Evolutionary conservation across 352 stramenopile species (phyloP).

Genomic region (Salisapilia sapeloensis): DNA sequence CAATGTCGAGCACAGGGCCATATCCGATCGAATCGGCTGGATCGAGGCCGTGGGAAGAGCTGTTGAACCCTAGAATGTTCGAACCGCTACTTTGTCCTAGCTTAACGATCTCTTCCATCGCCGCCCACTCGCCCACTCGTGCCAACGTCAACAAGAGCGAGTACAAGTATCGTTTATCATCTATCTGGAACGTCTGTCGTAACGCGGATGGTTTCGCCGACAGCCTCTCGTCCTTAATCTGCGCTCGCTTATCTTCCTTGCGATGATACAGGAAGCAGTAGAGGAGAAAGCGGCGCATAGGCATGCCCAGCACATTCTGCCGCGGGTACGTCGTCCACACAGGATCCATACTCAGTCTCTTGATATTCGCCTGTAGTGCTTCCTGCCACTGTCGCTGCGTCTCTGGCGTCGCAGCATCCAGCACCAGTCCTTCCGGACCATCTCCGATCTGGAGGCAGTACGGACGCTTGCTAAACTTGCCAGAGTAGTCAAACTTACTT

Average conservation of each 20-base stretch:
- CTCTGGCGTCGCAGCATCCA: conserved; percentile 39
- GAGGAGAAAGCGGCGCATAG: conserved; percentile 27
- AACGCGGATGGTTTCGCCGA: conserved; percentile 11
- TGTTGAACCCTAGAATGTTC: conserved; percentile 5
- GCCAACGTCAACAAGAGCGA: conserved; percentile 23
- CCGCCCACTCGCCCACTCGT: conserved; percentile 25
- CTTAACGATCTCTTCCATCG: conserved; percentile 26
- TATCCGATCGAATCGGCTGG: conserved; percentile 30
- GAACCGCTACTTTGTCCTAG: conserved; percentile 8
- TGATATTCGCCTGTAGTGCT: conserved; percentile 48
- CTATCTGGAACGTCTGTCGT: conserved; percentile 23
- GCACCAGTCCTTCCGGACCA: conserved; percentile 26
- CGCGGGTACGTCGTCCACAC: conserved; percentile 36
- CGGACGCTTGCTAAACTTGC: conserved; percentile 42
- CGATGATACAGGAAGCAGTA: conserved; percentile 57
- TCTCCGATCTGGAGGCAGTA: conserved; percentile 44
- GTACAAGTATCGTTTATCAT: conserved; percentile 36
- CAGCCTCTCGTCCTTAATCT: conserved; percentile 3
- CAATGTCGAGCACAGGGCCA: conserved; percentile 54
- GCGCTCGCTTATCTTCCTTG: conserved; percentile 8
- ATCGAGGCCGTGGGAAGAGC: conserved; percentile 8
- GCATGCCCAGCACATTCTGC: conserved; percentile 29
- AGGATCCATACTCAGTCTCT: conserved; percentile 32
- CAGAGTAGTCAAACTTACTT: conserved; percentile 26
- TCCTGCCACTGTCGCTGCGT: conserved; percentile 35